phyloP scores from a whole-genome alignment of 2,329 filamentous ascomycete genomes.

The Ophiostoma novo-ulmi region DNA sequence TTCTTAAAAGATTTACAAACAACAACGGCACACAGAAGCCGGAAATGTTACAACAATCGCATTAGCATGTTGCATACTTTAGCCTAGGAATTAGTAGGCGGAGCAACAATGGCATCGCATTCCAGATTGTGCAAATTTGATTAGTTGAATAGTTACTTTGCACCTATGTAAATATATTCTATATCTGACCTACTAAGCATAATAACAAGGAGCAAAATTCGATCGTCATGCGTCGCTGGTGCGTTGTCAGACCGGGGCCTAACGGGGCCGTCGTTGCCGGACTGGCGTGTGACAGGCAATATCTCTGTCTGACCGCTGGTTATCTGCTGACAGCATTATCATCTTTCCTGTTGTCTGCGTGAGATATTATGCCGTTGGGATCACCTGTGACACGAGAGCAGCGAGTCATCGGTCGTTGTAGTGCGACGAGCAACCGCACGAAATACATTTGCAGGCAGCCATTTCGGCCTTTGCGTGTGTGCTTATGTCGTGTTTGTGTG shows the following conservation, averaged over 20 bases:
- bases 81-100: background rate
- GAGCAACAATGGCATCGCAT: background rate
- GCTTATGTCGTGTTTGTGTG: too few relatives aligned
- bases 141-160: background rate
- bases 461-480: too few relatives aligned
- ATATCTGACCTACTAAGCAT: background rate
- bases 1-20: background rate
- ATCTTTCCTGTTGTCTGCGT: background rate
- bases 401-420: background rate
- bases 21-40: background rate
- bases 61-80: background rate
- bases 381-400: background rate
- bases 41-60: background rate
- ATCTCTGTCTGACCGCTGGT: slow-evolving; percentile 13
- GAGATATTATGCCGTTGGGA: background rate
- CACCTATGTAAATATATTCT: background rate
- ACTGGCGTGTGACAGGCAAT: background rate
- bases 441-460: background rate
- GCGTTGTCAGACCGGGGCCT: slow-evolving; percentile 1
- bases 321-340: background rate
- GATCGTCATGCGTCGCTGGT: slow-evolving; percentile 10
- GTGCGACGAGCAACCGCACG: background rate
- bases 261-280: slow-evolving; percentile 1
- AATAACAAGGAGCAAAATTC: background rate
- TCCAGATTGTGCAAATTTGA: background rate